Evolutionary conservation across 176 grass and related monocot genomes (phyloP).

Genomic region (Avena insularis): DNA sequence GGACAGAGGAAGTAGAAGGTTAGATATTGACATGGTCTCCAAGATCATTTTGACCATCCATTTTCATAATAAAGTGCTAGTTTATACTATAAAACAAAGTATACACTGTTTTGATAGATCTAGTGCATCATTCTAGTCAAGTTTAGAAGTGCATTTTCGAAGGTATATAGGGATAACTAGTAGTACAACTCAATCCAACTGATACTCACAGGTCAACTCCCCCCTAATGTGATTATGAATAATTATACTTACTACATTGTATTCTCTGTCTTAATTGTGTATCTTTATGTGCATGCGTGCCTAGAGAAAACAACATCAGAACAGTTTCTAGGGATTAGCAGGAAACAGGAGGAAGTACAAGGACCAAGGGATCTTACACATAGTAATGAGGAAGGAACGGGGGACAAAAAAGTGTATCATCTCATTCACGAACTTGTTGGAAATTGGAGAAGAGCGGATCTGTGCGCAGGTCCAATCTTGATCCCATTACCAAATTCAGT

Average conservation of each 20-base stretch:
- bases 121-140: neutral
- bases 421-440: slow-evolving; percentile 46
- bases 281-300: slow-evolving; percentile 41
- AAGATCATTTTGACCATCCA: slow-evolving; percentile 4
- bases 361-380: slow-evolving; percentile 30
- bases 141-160: neutral
- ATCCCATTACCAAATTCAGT: slow-evolving; percentile 39
- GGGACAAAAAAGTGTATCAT: slow-evolving; percentile 43
- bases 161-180: neutral
- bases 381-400: neutral
- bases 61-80: neutral
- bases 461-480: slow-evolving; percentile 48
- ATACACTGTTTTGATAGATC: neutral
- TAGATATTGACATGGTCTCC: neutral
- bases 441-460: slow-evolving; percentile 50
- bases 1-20: neutral
- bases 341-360: slow-evolving; percentile 12
- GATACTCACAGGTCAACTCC: neutral
- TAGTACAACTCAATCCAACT: neutral
- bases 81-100: neutral
- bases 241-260: neutral
- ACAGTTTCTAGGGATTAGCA: slow-evolving; percentile 41
- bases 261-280: slow-evolving; percentile 18
- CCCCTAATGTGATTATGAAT: neutral
- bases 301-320: slow-evolving; percentile 23